phyloP scores from a whole-genome alignment of 495 filamentous ascomycete genomes.

The Aspergillus sparsus region DNA sequence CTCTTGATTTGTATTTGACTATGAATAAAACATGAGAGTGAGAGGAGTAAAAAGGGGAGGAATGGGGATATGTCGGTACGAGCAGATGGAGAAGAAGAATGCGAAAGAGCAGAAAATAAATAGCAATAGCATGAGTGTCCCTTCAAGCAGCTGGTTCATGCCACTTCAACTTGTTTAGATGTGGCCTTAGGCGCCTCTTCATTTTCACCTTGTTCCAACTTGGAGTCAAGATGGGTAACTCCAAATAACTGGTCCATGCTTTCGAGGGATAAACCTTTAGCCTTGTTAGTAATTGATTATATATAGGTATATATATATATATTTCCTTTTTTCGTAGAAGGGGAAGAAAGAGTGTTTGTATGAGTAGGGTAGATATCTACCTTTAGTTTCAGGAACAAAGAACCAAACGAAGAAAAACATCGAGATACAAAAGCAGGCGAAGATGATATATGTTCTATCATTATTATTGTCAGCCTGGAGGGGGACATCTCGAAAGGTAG shows the following conservation, averaged over 20 bases:
- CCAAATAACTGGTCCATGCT: slow-evolving; percentile 57
- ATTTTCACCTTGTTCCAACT: slow-evolving; percentile 26
- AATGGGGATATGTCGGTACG: too few relatives aligned
- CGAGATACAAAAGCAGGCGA: slow-evolving; percentile 59
- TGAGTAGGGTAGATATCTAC: slow-evolving; percentile 28
- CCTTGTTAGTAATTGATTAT: too few relatives aligned
- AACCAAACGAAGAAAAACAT: slow-evolving; percentile 72
- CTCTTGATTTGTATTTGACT: too few relatives aligned
- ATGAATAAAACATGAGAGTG: too few relatives aligned
- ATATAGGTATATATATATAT: too few relatives aligned
- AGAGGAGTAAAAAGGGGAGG: too few relatives aligned
- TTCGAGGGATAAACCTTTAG: slow-evolving; percentile 43
- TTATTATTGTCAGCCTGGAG: slow-evolving; percentile 11
- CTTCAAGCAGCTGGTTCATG: too few relatives aligned
- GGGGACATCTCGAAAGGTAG: slow-evolving; percentile 22
- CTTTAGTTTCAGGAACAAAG: slow-evolving; percentile 75
- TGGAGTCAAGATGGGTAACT: slow-evolving; percentile 27
- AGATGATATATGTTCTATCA: slow-evolving; percentile 52
- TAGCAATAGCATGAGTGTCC: too few relatives aligned
- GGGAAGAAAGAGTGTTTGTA: not conserved
- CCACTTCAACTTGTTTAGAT: not conserved
- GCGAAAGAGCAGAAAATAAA: too few relatives aligned
- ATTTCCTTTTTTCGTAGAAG: too few relatives aligned
- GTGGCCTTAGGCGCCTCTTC: slow-evolving; percentile 18
- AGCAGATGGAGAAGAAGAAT: too few relatives aligned